Percentiles rank a stretch among this genome's conserved stretches.
Evolutionary conservation across 306 rosid species (phyloP).

Genomic region (Acacia confusa): DNA sequence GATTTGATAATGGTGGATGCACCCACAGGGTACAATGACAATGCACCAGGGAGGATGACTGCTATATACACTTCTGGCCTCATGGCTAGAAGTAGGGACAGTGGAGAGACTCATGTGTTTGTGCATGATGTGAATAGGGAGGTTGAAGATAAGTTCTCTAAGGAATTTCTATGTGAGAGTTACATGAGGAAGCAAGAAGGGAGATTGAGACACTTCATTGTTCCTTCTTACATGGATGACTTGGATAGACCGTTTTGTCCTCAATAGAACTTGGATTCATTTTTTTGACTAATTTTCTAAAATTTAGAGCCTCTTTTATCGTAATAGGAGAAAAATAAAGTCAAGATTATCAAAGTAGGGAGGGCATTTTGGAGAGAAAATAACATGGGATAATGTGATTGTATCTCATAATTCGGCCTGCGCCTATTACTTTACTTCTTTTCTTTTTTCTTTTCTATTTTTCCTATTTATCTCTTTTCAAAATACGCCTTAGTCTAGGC

Average conservation of each 20-base stretch:
- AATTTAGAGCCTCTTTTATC: background rate
- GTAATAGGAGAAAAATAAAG: background rate
- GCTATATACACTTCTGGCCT: slow-evolving; percentile 81
- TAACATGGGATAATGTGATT: background rate
- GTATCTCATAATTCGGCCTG: background rate
- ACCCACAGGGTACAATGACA: slow-evolving; percentile 66
- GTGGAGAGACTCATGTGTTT: slow-evolving; percentile 56
- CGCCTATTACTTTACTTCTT: no score
- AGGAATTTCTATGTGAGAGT: slow-evolving; percentile 51
- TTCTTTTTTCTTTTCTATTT: no score
- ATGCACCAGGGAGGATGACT: slow-evolving; percentile 80
- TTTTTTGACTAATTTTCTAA: background rate
- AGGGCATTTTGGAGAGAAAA: background rate
- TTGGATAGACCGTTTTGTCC: slow-evolving; percentile 58
- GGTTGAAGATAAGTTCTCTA: slow-evolving; percentile 70
- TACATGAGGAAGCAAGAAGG: slow-evolving; percentile 62
- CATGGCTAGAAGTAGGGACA: slow-evolving; percentile 62
- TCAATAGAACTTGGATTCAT: background rate
- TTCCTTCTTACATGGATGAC: slow-evolving; percentile 50
- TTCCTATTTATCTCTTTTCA: no score
- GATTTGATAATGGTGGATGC: slow-evolving; percentile 92
- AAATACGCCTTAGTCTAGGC: background rate
- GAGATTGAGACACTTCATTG: slow-evolving; percentile 68
- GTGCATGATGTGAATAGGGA: slow-evolving; percentile 77
- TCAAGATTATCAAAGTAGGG: background rate